A percentile compares a stretch with the other conserved stretches of the same genome.
phyloP scores from a whole-genome alignment of 495 filamentous ascomycete species.

The Rhypophila decipiens region DNA sequence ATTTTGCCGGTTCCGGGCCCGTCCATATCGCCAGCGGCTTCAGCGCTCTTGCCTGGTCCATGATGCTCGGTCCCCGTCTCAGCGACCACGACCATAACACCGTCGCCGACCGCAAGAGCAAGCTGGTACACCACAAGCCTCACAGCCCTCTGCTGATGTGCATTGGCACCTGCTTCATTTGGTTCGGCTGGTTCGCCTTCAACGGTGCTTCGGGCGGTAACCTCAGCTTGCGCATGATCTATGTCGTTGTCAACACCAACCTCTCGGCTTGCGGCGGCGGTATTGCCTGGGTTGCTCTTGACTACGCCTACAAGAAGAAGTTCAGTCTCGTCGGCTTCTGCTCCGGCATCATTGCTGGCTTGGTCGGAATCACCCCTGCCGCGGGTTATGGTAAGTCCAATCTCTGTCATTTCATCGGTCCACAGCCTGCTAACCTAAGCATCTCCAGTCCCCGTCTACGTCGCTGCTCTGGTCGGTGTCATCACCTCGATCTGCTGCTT shows the following conservation, averaged over 20 bases:
- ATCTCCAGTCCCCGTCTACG: slow-evolving; percentile 69
- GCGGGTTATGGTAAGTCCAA: slow-evolving; percentile 43
- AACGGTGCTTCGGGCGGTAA: slow-evolving; percentile 90
- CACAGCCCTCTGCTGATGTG: slow-evolving; percentile 95
- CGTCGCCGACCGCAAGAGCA: slow-evolving; percentile 53
- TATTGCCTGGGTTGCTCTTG: slow-evolving; percentile 78
- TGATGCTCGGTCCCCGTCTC: slow-evolving; percentile 59
- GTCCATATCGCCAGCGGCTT: slow-evolving; percentile 83
- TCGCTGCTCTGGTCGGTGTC: slow-evolving; percentile 72
- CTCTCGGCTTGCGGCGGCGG: slow-evolving; percentile 75
- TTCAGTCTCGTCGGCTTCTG: slow-evolving; percentile 90
- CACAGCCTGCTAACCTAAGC: too few relatives aligned
- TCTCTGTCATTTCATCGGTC: background rate
- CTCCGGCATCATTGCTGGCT: slow-evolving; percentile 79
- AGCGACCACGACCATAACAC: slow-evolving; percentile 4
- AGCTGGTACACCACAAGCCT: slow-evolving; percentile 65
- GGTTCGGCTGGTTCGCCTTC: slow-evolving; percentile 98
- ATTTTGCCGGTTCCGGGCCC: slow-evolving; percentile 83
- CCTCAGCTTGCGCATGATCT: slow-evolving; percentile 79
- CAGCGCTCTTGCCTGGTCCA: slow-evolving; percentile 71
- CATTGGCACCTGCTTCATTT: slow-evolving; percentile 86
- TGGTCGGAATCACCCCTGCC: slow-evolving; percentile 81
- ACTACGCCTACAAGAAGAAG: slow-evolving; percentile 88
- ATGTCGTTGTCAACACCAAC: slow-evolving; percentile 93
- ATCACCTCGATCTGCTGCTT: slow-evolving; percentile 77